Conservation (phyloP, 2,329 filamentous ascomycete species). For the Xylaria sp. region DNA sequence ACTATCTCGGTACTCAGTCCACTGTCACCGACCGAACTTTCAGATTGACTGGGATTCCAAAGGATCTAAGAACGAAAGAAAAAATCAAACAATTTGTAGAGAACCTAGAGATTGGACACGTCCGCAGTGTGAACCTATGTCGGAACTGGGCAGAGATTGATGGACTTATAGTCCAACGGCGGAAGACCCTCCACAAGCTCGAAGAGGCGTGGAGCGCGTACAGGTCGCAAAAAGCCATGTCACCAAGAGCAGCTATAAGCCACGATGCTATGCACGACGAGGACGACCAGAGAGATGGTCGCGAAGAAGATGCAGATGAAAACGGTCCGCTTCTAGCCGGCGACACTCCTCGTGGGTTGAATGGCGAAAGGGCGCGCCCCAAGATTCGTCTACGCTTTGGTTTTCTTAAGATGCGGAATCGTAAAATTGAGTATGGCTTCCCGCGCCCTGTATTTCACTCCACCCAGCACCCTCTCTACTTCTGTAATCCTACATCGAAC, state of each 20-base stretch:
- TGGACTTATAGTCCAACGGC: constrained; percentile 74
- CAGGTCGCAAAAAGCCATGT: constrained; percentile 66
- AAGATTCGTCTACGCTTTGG: constrained; percentile 83
- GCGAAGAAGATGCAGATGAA: constrained; percentile 49
- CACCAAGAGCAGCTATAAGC: constrained; percentile 37
- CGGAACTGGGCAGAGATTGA: constrained; percentile 89
- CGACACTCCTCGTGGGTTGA: constrained; percentile 53
- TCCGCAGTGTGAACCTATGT: constrained; percentile 88
- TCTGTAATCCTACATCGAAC: neutral
- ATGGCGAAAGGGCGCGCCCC: constrained; percentile 66
- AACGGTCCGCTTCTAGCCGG: constrained; percentile 67
- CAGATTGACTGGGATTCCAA: constrained; percentile 86
- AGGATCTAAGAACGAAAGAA: constrained; percentile 80
- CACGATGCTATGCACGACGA: constrained; percentile 7
- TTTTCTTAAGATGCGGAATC: constrained; percentile 75
- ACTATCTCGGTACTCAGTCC: constrained; percentile 91
- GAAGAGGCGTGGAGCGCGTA: constrained; percentile 87
- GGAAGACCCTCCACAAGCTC: constrained; percentile 73
- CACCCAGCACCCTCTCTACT: neutral
- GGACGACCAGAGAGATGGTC: constrained; percentile 33
- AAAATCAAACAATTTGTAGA: constrained; percentile 90
- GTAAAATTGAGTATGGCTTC: constrained; percentile 70
- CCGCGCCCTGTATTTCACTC: neutral
- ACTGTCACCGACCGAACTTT: constrained; percentile 98
- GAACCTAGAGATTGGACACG: constrained; percentile 86